Evolutionary conservation across 352 stramenopile species (phyloP).

Genomic region (Globisporangium megalacanthum): DNA sequence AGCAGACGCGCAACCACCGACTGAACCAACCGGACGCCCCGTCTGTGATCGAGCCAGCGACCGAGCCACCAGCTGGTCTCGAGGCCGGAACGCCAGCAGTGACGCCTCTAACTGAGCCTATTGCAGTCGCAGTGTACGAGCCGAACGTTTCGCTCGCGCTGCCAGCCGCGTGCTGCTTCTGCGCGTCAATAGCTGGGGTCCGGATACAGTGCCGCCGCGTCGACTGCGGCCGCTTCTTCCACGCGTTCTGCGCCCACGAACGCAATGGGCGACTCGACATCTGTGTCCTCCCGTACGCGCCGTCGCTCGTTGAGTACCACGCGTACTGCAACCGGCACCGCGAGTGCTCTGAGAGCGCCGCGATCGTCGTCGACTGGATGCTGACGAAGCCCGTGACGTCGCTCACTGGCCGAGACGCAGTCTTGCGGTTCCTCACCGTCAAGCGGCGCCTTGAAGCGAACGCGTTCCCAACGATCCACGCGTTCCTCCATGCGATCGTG

Average conservation of each 20-base stretch:
- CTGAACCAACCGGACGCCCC: not conserved
- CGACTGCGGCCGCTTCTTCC: constrained; percentile 54
- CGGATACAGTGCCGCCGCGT: constrained; percentile 56
- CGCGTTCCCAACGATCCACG: constrained; percentile 32
- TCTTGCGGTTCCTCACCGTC: constrained; percentile 36
- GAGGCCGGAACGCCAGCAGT: constrained; percentile 1
- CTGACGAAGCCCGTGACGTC: constrained; percentile 43
- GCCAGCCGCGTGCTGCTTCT: constrained; percentile 45
- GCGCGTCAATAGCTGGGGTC: constrained; percentile 24
- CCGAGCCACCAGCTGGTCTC: not conserved
- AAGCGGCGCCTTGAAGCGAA: constrained; percentile 31
- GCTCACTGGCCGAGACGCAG: constrained; percentile 46
- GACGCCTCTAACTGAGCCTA: not conserved
- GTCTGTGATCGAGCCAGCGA: not conserved
- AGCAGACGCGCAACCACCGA: not conserved
- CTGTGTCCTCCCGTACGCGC: constrained; percentile 6
- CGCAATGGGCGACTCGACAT: constrained; percentile 31
- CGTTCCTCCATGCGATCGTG: constrained; percentile 35
- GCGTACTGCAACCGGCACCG: constrained; percentile 69
- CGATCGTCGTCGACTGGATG: constrained; percentile 43
- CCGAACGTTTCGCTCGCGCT: constrained; percentile 14
- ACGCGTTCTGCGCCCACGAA: constrained; percentile 50
- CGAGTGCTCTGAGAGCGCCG: constrained; percentile 28
- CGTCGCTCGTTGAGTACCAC: constrained; percentile 35
- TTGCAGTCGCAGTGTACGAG: constrained; percentile 2